Base-by-base conservation (phyloP, 2,329 filamentous ascomycete genomes). In the Claviceps spartinae region DNA sequence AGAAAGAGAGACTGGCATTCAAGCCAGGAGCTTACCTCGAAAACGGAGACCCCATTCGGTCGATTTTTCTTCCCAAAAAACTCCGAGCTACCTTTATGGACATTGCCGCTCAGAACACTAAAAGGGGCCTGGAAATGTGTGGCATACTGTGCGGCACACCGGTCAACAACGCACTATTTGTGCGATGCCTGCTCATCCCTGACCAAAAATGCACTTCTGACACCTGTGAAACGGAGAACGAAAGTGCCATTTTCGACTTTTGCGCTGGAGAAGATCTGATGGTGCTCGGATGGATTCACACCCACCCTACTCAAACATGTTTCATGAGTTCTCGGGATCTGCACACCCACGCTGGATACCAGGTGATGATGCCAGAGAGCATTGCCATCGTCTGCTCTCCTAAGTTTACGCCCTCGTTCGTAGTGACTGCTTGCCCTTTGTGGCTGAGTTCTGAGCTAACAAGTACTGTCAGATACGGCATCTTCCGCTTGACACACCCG, bases 341-440 rank as follows among this genome's bases (percentile, higher is more conserved):
- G 58, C 93, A 98, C 64, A 98, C 94, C 0, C 91, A 95, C 63
- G 83, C 84, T 3, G 89, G 89, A 11, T 97, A 96, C 65, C 93
- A 98, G 68, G 83, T 93, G 54, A 96, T 96, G 88, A 79, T 97
- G 69, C 85, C 89, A 1, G 93, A 98, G 72, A 94, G 88, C 60
- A 89, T 98, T 56, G 93, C 93, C 4, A 95, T 98, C 61, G 93
- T 98, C 41, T 98, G 93, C 69, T 88, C 93, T 5, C 93, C 93
- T 0, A 85, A 78, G 52, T 88, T 86, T 61, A 74, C 76, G 38
- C 86, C 86, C 45, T 85, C 82, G 81, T 90, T 71, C 71, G 82
- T 76, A 24, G 13, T 6, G 8, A 47, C 20, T 34, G 8, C 50
- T 26, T 22, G 8, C 26, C n/a, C 44, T 30, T 22, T 18, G 30